Conservation (phyloP, 306 rosid genomes). For the Lagenaria siceraria region DNA sequence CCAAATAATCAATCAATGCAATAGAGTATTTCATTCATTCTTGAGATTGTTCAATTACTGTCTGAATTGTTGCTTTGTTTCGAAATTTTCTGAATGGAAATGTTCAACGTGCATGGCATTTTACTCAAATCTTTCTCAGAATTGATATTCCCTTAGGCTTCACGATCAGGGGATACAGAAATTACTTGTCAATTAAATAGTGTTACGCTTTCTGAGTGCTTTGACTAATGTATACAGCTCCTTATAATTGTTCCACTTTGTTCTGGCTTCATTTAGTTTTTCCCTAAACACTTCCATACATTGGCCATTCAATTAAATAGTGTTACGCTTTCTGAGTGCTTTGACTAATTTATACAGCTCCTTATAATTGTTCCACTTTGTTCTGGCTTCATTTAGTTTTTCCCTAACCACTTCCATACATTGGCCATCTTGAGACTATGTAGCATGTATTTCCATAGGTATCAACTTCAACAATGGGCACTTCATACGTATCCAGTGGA, state of each 20-base stretch:
- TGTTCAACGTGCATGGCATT: not conserved
- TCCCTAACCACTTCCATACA: not conserved
- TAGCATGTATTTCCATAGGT: not conserved
- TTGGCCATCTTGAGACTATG: not conserved
- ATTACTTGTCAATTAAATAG: not conserved
- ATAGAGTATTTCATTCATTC: no score
- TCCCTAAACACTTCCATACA: not conserved
- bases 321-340: no score
- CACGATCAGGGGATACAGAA: not conserved
- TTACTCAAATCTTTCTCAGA: not conserved
- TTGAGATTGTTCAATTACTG: not conserved
- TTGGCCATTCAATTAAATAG: not conserved
- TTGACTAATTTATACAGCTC: no score
- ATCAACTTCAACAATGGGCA: not conserved
- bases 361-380: not conserved
- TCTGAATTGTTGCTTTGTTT: not conserved
- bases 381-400: not conserved
- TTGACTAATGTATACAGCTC: no score
- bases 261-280: not conserved
- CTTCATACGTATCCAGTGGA: not conserved
- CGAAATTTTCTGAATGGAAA: not conserved
- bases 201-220: no score
- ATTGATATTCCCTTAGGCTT: not conserved
- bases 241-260: not conserved
- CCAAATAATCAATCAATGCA: no score